Evolutionary conservation across 2,329 filamentous ascomycete genomes (phyloP).

Genomic region (Phialocephala sp.): DNA sequence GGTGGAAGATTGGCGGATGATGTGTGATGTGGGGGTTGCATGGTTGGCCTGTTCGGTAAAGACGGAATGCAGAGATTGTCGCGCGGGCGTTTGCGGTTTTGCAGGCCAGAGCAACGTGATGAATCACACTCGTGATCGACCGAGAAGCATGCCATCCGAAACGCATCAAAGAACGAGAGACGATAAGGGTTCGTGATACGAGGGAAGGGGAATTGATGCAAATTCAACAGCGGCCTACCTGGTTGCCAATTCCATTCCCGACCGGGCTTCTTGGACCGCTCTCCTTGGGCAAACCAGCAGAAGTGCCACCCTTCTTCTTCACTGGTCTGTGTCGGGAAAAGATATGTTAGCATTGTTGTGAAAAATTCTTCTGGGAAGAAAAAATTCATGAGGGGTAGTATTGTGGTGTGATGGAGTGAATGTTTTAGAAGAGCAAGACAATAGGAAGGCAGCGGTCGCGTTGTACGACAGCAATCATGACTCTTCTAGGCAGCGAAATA

Average conservation of each 20-base stretch:
- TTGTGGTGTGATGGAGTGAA: slow-evolving; percentile 2
- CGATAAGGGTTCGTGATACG: background rate
- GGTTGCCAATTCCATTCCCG: slow-evolving; percentile 53
- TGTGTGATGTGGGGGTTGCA: slow-evolving; percentile 35
- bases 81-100: slow-evolving; percentile 35
- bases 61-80: slow-evolving; percentile 41
- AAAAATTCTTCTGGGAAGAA: background rate
- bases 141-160: slow-evolving; percentile 7
- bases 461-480: slow-evolving; percentile 36
- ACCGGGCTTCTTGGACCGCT: slow-evolving; percentile 63
- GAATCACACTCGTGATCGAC: slow-evolving; percentile 29
- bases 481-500: slow-evolving; percentile 29
- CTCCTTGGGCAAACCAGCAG: slow-evolving; percentile 70
- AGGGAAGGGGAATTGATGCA: slow-evolving; percentile 2
- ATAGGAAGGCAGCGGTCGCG: slow-evolving; percentile 26
- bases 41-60: slow-evolving; percentile 40
- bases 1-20: slow-evolving; percentile 26
- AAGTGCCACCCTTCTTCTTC: slow-evolving; percentile 72
- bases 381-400: background rate
- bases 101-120: slow-evolving; percentile 26
- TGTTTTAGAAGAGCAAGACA: background rate
- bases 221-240: slow-evolving; percentile 52
- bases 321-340: slow-evolving; percentile 60
- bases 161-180: slow-evolving; percentile 11
- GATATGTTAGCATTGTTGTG: slow-evolving; percentile 1